Evolutionary conservation across 345 rosid species (phyloP).

Genomic region (Sonneratia alba): DNA sequence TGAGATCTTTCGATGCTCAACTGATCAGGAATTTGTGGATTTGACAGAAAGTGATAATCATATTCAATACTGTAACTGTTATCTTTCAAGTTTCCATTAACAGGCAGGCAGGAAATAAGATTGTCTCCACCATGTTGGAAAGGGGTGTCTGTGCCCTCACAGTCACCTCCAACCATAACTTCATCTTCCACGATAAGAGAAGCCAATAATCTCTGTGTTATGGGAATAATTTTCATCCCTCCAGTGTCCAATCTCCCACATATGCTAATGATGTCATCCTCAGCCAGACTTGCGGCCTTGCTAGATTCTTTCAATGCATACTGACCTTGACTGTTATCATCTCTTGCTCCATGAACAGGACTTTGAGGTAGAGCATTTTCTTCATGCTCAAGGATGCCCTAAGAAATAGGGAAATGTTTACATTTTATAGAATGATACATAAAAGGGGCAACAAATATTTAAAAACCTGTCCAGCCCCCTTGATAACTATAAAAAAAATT

Average conservation of each 20-base stretch:
- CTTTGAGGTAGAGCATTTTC: constrained; percentile 16
- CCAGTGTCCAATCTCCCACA: constrained; percentile 16
- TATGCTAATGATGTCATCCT: constrained; percentile 7
- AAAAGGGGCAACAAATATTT: background rate
- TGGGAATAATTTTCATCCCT: constrained; percentile 26
- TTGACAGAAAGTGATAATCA: constrained; percentile 18
- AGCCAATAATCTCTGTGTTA: constrained; percentile 51
- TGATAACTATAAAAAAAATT: background rate
- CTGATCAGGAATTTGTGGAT: constrained; percentile 21
- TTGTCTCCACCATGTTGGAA: constrained; percentile 18
- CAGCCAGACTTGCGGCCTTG: background rate
- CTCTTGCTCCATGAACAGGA: constrained; percentile 18
- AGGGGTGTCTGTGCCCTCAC: constrained; percentile 19
- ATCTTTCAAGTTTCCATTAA: constrained; percentile 15
- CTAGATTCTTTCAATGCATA: constrained; percentile 9
- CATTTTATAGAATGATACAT: background rate
- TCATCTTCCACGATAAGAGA: constrained; percentile 46
- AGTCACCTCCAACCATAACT: constrained; percentile 25
- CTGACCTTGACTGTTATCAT: constrained; percentile 12
- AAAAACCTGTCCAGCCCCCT: background rate
- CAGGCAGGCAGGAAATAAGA: constrained; percentile 12
- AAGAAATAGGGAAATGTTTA: constrained; percentile 2
- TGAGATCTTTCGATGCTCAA: constrained; percentile 12
- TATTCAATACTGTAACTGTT: constrained; percentile 21
- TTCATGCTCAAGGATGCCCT: constrained; percentile 22